Base-by-base conservation (phyloP, 345 rosid species). In the Ceriops tagal region DNA sequence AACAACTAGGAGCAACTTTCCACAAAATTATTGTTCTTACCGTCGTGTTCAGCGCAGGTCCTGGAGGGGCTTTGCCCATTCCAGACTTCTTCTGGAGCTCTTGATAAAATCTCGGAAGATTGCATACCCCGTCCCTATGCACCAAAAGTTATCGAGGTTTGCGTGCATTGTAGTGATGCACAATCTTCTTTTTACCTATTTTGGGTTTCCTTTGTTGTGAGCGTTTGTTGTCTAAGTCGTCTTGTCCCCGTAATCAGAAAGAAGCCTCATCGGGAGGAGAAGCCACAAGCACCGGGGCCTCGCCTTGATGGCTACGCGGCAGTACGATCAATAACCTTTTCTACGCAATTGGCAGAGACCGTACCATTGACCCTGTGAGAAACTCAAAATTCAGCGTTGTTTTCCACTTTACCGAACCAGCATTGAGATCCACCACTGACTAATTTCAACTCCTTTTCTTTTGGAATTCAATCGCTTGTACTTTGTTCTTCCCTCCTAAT, bases 261-360 rank as follows among this genome's bases (percentile, higher is more conserved):
- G 77, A 75, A 58, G 69, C 66, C 35, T 66, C 16, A 18, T 88
- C 88, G 98, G 96, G 91, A 88, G 82, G 67, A 80, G 73, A 80
- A 88, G 92, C 75, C 85, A 22, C 73, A 92, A 26, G 91, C 96
- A 57, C 98, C 95, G 0, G 96, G 87, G 65, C 91, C 96, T 58
- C 89, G 92, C 19, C 92, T 92, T 22, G 96, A 90, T 11, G 98
- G 92, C 28, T 83, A 84, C 51, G 77, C 92, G 0, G 26, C 26
- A 24, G 81, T 88, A 34, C 95, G 81, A 88, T 88, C 51, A 34
- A 6, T 6, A 6, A 34, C 37, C 37, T 34, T 34, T 34, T 34
- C 37, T 34, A 34, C 8, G 37, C 6, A 34, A 6, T 34, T 7
- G 10, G 9, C 37, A 34, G 37, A 1, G 37, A 34, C 37, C 8